Percentiles rank a stretch among this genome's conserved stretches.
phyloP scores from a whole-genome alignment of 805 yeast genomes.

The Lachancea mirantina region DNA sequence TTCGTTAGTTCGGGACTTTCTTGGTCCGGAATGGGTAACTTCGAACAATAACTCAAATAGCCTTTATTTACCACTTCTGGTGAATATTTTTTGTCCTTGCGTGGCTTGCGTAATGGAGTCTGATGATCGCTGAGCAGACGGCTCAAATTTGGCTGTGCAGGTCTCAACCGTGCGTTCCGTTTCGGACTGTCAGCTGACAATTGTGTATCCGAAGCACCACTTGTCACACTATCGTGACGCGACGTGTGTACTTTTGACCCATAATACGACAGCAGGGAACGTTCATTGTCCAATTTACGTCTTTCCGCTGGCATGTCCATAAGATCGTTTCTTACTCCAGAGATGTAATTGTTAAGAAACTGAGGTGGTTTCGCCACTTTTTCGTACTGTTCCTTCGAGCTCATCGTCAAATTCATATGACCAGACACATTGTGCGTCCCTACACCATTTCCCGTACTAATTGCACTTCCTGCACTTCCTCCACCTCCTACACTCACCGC shows the following conservation, averaged over 20 bases:
- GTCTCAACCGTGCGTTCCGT: slow-evolving; percentile 4
- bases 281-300: slow-evolving; percentile 7
- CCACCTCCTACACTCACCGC: no score
- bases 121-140: slow-evolving; percentile 1
- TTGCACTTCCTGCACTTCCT: no score
- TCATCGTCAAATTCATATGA: no score
- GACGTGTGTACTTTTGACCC: slow-evolving; percentile 5
- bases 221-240: slow-evolving; percentile 6
- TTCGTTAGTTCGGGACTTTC: slow-evolving; percentile 15
- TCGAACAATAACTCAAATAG: slow-evolving; percentile 20
- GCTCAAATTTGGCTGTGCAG: not conserved
- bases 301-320: slow-evolving; percentile 6
- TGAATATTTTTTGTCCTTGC: slow-evolving; percentile 1
- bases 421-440: no score
- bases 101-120: slow-evolving; percentile 1
- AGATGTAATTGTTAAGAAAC: slow-evolving; percentile 4
- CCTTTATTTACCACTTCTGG: slow-evolving; percentile 10
- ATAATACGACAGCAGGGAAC: slow-evolving; percentile 5
- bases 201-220: slow-evolving; percentile 4
- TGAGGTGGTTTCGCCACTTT: slow-evolving; percentile 1
- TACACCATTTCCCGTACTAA: no score
- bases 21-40: slow-evolving; percentile 17
- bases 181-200: slow-evolving; percentile 2
- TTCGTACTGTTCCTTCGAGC: slow-evolving; percentile 1
- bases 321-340: slow-evolving; percentile 4